Conservation (phyloP, 2,329 filamentous ascomycete species). For the Xylariaceae sp. region DNA sequence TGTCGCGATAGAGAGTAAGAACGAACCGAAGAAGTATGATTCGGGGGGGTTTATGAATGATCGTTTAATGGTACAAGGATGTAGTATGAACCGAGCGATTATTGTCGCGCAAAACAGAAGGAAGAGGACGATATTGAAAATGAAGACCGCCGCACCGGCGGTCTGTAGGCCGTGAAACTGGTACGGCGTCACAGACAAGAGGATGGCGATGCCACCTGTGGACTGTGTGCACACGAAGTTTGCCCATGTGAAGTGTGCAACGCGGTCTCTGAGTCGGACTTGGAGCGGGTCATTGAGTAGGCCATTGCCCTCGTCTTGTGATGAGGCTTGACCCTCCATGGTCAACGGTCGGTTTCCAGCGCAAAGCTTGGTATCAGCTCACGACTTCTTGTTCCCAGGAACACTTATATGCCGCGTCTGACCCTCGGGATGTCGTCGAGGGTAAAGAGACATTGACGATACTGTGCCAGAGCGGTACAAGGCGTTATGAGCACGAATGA, state of each 20-base stretch:
- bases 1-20: conserved; percentile 60
- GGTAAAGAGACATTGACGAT: too few species aligned
- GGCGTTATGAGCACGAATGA: too few species aligned
- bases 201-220: conserved; percentile 48
- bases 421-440: too few species aligned
- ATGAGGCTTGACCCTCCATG: too few species aligned
- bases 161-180: conserved; percentile 51
- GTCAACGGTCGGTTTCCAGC: too few species aligned
- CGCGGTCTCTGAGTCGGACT: neutral
- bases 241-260: conserved; percentile 46
- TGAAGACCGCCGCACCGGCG: conserved; percentile 55
- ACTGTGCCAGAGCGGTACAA: too few species aligned
- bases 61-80: conserved; percentile 41
- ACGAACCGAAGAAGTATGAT: conserved; percentile 60
- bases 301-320: too few species aligned
- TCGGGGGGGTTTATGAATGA: conserved; percentile 53
- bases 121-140: conserved; percentile 56
- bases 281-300: neutral
- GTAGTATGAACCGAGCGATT: conserved; percentile 49
- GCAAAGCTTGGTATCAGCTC: too few species aligned
- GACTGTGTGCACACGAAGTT: conserved; percentile 51
- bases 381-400: too few species aligned
- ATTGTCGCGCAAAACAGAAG: conserved; percentile 46
- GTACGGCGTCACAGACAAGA: conserved; percentile 52
- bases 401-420: too few species aligned